phyloP scores from a whole-genome alignment of 768 basidiomycete species.

The Punctularia strigosozonata region DNA sequence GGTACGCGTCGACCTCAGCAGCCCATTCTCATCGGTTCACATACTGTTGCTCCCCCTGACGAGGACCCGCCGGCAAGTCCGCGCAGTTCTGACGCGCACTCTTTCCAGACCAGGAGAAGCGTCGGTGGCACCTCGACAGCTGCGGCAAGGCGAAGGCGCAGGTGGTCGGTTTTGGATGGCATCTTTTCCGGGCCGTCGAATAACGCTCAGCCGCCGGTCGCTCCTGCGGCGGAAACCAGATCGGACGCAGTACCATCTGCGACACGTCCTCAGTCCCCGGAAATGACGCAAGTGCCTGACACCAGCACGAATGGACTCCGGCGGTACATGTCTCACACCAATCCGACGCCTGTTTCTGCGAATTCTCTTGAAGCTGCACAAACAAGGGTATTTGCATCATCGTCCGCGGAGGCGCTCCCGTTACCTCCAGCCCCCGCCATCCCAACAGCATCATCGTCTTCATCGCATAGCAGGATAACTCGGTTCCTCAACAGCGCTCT shows the following conservation, averaged over 20 bases:
- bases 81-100: constrained; percentile 33
- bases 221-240: background rate
- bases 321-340: constrained; percentile 12
- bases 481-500: constrained; percentile 61
- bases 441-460: background rate
- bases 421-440: background rate
- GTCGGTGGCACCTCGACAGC: too few relatives aligned
- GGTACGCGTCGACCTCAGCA: constrained; percentile 57
- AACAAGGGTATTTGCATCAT: background rate
- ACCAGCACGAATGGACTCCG: constrained; percentile 11
- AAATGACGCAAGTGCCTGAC: too few relatives aligned
- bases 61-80: constrained; percentile 33
- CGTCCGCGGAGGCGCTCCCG: background rate
- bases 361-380: background rate
- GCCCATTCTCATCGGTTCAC: constrained; percentile 50
- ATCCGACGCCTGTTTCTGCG: constrained; percentile 6
- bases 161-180: constrained; percentile 63
- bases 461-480: constrained; percentile 3
- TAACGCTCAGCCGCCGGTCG: constrained; percentile 11
- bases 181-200: constrained; percentile 22
- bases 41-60: constrained; percentile 24
- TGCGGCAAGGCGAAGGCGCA: constrained; percentile 39
- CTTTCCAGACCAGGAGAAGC: constrained; percentile 16
- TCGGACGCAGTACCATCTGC: constrained; percentile 9
- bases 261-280: constrained; percentile 14